These are phyloP conservation scores for Myriangium duriaei DNA, from an alignment of 2,329 filamentous ascomycete species.

Conservation along the genomic window DNA sequence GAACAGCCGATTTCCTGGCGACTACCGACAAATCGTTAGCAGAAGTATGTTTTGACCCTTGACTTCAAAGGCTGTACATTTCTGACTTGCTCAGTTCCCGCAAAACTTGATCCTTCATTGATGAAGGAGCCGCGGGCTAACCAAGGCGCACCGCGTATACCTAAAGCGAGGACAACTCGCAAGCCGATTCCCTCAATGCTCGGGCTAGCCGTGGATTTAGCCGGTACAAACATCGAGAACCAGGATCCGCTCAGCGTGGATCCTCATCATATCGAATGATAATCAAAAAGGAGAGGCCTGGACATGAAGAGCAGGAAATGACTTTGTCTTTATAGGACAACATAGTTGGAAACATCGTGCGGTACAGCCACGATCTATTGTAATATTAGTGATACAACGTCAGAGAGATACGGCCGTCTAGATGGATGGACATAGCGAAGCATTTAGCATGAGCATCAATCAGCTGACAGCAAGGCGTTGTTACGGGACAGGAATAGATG, in stretches of 20 bases:
- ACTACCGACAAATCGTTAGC: constrained; percentile 40
- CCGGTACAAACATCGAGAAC: constrained; percentile 12
- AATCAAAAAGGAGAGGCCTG: too few relatives aligned
- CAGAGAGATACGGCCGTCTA: not conserved
- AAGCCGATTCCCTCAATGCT: constrained; percentile 37
- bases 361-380: not conserved
- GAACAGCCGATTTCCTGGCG: constrained; percentile 40
- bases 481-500: too few relatives aligned
- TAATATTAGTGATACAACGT: not conserved
- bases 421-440: not conserved
- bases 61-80: constrained; percentile 32
- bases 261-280: not conserved
- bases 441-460: too few relatives aligned
- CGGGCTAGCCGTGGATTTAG: constrained; percentile 11
- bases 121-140: constrained; percentile 90
- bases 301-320: too few relatives aligned
- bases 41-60: constrained; percentile 43
- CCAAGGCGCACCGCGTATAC: constrained; percentile 64
- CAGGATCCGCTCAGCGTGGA: not conserved
- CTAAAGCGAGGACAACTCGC: constrained; percentile 33
- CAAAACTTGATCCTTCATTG: constrained; percentile 69
- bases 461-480: too few relatives aligned
- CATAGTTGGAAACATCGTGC: not conserved
- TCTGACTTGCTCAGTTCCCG: constrained; percentile 48
- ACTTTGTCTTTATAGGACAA: too few relatives aligned